Evolutionary conservation across 1,284 basidiomycete species (phyloP), one percentile per base, ranked within the genome.

Genomic region (Melanopsichium pennsylvanicum): DNA sequence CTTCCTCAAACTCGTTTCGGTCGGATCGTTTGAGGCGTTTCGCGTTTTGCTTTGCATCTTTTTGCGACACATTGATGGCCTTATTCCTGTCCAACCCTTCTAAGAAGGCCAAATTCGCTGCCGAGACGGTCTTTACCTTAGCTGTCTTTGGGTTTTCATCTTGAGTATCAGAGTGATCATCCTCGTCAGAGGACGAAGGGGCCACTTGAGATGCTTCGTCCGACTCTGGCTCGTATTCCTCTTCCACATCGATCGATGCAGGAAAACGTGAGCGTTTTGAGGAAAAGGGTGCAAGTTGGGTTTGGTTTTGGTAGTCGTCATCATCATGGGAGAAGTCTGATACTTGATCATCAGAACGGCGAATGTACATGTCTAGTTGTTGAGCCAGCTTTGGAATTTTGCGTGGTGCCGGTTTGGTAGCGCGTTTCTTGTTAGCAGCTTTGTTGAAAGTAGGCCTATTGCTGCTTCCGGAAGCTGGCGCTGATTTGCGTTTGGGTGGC

Each of bases 351-450:
- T 67, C 63, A 18, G 56, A 47, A 15, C 62, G 46, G 26, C 27
- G 56, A 25, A 66, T 66, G 42, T 60, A 60, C 62, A 66, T 66
- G 44, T 66, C 62, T 33, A 66, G 50, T 11, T 46, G 52, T 1
- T 29, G 31, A 2, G 60, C 46, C 19, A 62, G 43, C 27, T 62
- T 62, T 22, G 47, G 60, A 4, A 19, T 15, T n/a, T n/a, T n/a
- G n/a, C 38, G 36, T 33, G 45, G 58, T 25, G 36, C 1, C 3
- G 44, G 42, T 29, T 39, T 38, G 29, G 38, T 2, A 13, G 41
- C 21, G 15, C 34, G 11, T 7, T 31, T 42, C 13, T 43, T 51
- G 38, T 34, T 9, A 2, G 34, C 25, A 29, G 35, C 7, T 23
- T 16, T 21, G n/a, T 34, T 35, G 16, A 36, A 9, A n/a, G n/a